Evolutionary conservation across 169 alveolate species (phyloP), one percentile per base, ranked within the genome.

Genomic region (Plasmodium ovale): DNA sequence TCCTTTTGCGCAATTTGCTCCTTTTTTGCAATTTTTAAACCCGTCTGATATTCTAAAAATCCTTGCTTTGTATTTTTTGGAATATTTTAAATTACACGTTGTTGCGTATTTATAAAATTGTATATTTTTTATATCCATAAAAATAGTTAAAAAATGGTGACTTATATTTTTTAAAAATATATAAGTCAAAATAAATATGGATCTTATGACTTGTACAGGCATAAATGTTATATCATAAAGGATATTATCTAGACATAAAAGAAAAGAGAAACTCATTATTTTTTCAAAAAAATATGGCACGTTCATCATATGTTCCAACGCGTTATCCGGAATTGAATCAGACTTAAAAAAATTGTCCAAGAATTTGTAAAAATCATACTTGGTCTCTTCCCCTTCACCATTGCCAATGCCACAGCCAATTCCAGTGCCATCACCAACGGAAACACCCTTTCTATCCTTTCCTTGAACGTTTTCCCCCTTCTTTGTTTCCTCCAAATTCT

Each of bases 171-270:
- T 65, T n/a, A 82, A 69, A 51, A 82, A 82, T 2, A 44, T 49
- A 56, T 67, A 65, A 3, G 65, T 12, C 39, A 82, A 64, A 82
- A 82, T 65, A 19, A n/a, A 82, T 5, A 82, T 25, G 3, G 90
- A 82, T 39, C 90, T 21, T 3, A 65, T 53, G 4, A 64, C 82
- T 91, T 93, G 96, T 23, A 93, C 53, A 23, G 96, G 96, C 94
- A 92, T 89, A 42, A 93, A 73, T 1, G 96, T 93, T 51, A 93
- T 37, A 47, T 93, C 96, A 60, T 92, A 93, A 9, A 93, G 49
- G 64, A 90, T 58, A 35, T 94, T 74, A 62, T 93, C 96, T 39
- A 93, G n/a, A 77, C 95, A 93, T 23, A 89, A 62, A 14, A 87
- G 27, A 16, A 93, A 72, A 3, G 96, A 91, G 39, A 87, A 85